phyloP scores from a whole-genome alignment of 2,329 filamentous ascomycete species.

The Juglanconis oblonga region DNA sequence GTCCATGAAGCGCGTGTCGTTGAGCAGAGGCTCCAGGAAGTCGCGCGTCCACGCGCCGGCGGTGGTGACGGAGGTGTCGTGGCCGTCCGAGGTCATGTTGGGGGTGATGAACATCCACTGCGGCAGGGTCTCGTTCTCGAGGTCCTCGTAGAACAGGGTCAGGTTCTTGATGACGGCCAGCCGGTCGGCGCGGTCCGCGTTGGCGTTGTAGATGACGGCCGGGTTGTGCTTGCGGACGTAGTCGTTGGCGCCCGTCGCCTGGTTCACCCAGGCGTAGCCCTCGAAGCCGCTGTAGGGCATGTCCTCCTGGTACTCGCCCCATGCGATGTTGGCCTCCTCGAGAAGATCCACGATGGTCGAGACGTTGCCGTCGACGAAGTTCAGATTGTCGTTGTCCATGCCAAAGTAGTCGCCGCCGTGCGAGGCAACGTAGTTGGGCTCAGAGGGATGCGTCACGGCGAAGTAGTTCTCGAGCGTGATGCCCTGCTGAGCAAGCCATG shows the following conservation, averaged over 20 bases:
- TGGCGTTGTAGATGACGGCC: slow-evolving; percentile 62
- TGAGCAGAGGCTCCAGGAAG: slow-evolving; percentile 69
- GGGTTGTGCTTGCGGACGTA: slow-evolving; percentile 84
- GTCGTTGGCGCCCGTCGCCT: slow-evolving; percentile 63
- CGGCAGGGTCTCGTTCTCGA: slow-evolving; percentile 60
- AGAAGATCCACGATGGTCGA: slow-evolving; percentile 68
- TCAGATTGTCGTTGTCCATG: slow-evolving; percentile 66
- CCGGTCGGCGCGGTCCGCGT: slow-evolving; percentile 57
- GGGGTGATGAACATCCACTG: slow-evolving; percentile 72
- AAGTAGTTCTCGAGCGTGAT: slow-evolving; percentile 59
- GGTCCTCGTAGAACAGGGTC: slow-evolving; percentile 64
- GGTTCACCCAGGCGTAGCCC: slow-evolving; percentile 61
- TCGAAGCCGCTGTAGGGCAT: slow-evolving; percentile 73
- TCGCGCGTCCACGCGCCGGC: slow-evolving; percentile 65
- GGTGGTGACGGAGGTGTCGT: slow-evolving; percentile 68
- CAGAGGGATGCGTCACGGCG: slow-evolving; percentile 67
- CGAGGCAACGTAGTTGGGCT: slow-evolving; percentile 73
- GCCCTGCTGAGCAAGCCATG: slow-evolving; percentile 57
- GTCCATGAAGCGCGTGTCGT: slow-evolving; percentile 68
- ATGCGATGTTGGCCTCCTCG: slow-evolving; percentile 61
- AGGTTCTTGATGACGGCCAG: slow-evolving; percentile 73
- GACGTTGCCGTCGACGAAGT: slow-evolving; percentile 55
- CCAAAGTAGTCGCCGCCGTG: slow-evolving; percentile 72
- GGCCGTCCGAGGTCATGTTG: slow-evolving; percentile 74
- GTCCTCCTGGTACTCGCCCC: slow-evolving; percentile 75